phyloP scores from a whole-genome alignment of 352 stramenopile genomes.

The Phytophthora cajani region DNA sequence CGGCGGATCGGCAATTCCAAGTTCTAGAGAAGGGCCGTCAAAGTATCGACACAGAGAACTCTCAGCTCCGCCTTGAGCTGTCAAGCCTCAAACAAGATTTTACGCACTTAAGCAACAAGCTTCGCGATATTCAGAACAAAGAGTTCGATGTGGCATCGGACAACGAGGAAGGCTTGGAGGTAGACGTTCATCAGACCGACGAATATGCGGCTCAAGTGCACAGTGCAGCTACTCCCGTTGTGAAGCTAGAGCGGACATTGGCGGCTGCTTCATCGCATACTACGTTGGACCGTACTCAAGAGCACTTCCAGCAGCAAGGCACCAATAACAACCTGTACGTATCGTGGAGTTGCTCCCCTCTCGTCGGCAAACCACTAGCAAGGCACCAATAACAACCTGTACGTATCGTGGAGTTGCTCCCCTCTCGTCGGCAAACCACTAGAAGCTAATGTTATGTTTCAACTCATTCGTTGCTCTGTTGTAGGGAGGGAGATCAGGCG shows the following conservation, averaged over 20 bases:
- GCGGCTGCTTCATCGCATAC: background rate
- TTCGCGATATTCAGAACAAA: constrained; percentile 14
- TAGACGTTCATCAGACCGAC: background rate
- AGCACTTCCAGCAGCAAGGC: background rate
- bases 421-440: background rate
- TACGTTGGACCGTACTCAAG: background rate
- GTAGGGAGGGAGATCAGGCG: background rate
- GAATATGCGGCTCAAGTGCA: background rate
- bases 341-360: background rate
- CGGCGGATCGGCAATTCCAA: constrained; percentile 22
- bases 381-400: background rate
- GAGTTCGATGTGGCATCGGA: constrained; percentile 2
- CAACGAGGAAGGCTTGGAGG: background rate
- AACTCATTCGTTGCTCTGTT: background rate
- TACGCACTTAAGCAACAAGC: constrained; percentile 9
- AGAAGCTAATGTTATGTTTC: background rate
- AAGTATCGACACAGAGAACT: constrained; percentile 23
- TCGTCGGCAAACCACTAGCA: background rate
- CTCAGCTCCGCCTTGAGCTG: constrained; percentile 18
- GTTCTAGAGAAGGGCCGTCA: constrained; percentile 19
- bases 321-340: background rate
- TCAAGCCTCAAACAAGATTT: constrained; percentile 11
- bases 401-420: background rate
- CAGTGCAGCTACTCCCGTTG: background rate
- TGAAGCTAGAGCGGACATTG: background rate